Evolutionary conservation across 148 eudicot species (phyloP), one percentile per base, ranked within the genome.

Genomic region (Cornus kousa): DNA sequence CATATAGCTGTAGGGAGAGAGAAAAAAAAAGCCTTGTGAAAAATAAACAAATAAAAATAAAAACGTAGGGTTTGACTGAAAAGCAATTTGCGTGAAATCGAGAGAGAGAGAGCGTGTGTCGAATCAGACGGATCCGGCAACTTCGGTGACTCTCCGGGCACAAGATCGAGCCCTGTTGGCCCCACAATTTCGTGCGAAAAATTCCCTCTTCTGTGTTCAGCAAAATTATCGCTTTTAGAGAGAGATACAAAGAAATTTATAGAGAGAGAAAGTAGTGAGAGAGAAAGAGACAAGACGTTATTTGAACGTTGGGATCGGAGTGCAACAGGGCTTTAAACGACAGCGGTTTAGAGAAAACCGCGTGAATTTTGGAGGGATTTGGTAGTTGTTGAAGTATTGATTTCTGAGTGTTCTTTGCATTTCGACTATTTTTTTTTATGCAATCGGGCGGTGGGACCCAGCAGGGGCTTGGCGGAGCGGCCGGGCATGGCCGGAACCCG

Each of bases 401-500:
- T 70, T 71, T 67, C 43, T 32, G 57, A 14, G 10, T 64, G 11
- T 33, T 23, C 10, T 69, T 72, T 69, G 37, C 37, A 35, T 72
- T 59, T 23, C 11, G 73, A 22, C 22, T 32, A 23, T 14, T 50
- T 76, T 46, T 35, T 64, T 74, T 74, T 80, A 94, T 94, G 97
- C 97, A 92, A 83, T 85, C 97, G 75, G 98, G 97, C 33, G 97
- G 97, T 87, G 94, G 92, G 82, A 81, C 88, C 75, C 92, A 89
- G 82, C 88, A 85, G 71, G 91, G 84, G 20, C 76, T 77, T 68
- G 91, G 87, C 24, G 81, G 78, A 19, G 82, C 82, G 50, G 87
- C 85, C 43, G 85, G 89, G 32, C 89, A 83, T 87, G 98, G 97
- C 37, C 90, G 92, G 87, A 89, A 82, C 72, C 84, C 88, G 80